Percentiles rank a stretch among this genome's conserved stretches.
Conservation (phyloP, 306 rosid species). For the Vigna radiata region DNA sequence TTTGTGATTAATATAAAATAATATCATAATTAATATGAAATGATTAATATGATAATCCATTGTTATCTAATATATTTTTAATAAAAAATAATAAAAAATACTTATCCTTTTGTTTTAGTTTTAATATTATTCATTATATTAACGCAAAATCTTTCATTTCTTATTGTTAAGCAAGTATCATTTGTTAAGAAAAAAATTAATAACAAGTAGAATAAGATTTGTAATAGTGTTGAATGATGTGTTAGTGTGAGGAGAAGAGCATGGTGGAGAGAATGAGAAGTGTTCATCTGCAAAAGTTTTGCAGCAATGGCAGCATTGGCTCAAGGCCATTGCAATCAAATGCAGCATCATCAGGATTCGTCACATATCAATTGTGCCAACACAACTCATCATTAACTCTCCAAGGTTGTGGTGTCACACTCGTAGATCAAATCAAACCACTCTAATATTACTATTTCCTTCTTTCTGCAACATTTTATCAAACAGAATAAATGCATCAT, state of each 20-base stretch:
- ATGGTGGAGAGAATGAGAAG: conserved; percentile 49
- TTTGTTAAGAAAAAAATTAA: too few species aligned
- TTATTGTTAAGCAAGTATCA: too few species aligned
- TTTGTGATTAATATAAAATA: too few species aligned
- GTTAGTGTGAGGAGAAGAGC: conserved; percentile 57
- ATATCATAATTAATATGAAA: too few species aligned
- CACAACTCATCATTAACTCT: conserved; percentile 42
- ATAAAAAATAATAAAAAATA: too few species aligned
- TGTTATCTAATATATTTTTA: too few species aligned
- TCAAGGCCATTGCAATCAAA: conserved; percentile 51
- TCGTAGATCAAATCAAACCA: background rate
- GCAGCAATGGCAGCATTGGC: conserved; percentile 49
- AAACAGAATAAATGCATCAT: background rate
- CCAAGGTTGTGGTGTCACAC: conserved; percentile 10
- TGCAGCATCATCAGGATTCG: conserved; percentile 97
- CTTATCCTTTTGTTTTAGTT: too few species aligned
- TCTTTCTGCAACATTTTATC: background rate
- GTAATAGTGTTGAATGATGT: background rate
- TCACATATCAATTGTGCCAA: conserved; percentile 38
- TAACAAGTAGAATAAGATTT: too few species aligned
- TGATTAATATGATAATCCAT: too few species aligned
- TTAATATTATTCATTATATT: too few species aligned
- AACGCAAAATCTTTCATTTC: too few species aligned
- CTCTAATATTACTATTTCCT: background rate
- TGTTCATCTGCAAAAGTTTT: conserved; percentile 43